Evolutionary conservation across 768 basidiomycete species (phyloP), one percentile per base, ranked within the genome.

Genomic region (Suillus ampliporus): DNA sequence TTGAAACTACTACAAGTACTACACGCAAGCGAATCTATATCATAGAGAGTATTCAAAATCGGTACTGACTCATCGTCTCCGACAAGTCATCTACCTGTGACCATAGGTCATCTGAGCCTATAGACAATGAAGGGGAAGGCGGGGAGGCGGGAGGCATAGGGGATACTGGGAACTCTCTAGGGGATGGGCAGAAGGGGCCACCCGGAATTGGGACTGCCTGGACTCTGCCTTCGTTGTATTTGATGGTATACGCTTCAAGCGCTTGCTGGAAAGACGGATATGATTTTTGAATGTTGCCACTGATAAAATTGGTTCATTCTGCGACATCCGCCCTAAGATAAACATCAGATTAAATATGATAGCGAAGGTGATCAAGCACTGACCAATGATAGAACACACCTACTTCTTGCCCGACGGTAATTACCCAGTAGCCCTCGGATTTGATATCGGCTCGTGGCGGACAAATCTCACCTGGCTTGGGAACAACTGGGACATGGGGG

Each of bases 51-150:
- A n/a, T n/a, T n/a, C n/a, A n/a, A n/a, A n/a, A n/a, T n/a, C n/a
- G n/a, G n/a, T n/a, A n/a, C 19, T 47, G 46, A 21, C 46, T 47
- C 21, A 47, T 47, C 6, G 48, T 28, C 48, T 50, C 48, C 2
- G 41, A 21, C 37, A 58, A 38, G 40, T 58, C 57, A 6, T 58
- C 57, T 5, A 58, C n/a, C 26, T 58, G 57, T 9, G 8, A 58
- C 57, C 57, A 58, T 17, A 58, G 57, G 23, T 44, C 57, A 46
- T 46, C 11, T 13, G 11, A 58, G 23, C 10, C 46, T 5, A 47
- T 21, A 47, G 44, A 23, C 11, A 14, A 13, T 21, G 21, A 21
- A 8, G 23, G 46, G 14, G 23, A 47, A 47, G 46, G 46, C 23
- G 14, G 21, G 46, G n/a, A n/a, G n/a, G n/a, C n/a, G n/a, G n/a